Conservation (phyloP, 2,329 filamentous ascomycete species). For the Rachicladosporium sp. region DNA sequence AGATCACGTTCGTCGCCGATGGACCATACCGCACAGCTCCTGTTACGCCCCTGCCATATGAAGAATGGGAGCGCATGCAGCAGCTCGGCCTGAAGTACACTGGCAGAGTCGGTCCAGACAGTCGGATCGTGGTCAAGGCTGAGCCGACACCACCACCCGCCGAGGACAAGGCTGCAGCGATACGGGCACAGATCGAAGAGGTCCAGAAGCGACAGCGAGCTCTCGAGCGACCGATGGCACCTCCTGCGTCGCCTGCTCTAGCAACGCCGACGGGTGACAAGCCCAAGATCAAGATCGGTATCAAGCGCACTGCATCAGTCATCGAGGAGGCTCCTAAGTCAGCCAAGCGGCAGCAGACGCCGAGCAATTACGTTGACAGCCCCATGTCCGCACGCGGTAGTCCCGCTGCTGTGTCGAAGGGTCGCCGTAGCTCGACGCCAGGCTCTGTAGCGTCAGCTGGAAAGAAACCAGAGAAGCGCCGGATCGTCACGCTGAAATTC, state of each 20-base stretch:
- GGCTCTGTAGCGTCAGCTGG: conserved; percentile 1
- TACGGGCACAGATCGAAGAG: conserved; percentile 1
- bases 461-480: conserved; percentile 2
- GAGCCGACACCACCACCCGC: conserved; percentile 1
- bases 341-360: conserved; percentile 10
- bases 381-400: conserved; percentile 2
- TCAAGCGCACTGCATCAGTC: conserved; percentile 14
- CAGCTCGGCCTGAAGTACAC: conserved; percentile 19
- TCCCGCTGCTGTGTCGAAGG: conserved; percentile 1
- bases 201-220: not conserved
- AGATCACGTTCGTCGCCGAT: conserved; percentile 21
- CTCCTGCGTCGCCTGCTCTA: conserved; percentile 1
- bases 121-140: not conserved
- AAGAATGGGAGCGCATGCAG: conserved; percentile 19
- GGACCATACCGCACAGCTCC: conserved; percentile 17
- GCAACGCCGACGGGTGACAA: conserved; percentile 11
- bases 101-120: conserved; percentile 15
- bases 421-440: conserved; percentile 1
- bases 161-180: not conserved
- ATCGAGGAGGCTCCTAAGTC: conserved; percentile 17
- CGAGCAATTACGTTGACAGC: conserved; percentile 1
- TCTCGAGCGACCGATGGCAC: conserved; percentile 5
- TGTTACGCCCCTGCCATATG: conserved; percentile 14
- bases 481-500: conserved; percentile 3
- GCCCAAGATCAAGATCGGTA: conserved; percentile 15